Base-by-base conservation (phyloP, 2,329 filamentous ascomycete genomes). In the Fusarium tuaranense region DNA sequence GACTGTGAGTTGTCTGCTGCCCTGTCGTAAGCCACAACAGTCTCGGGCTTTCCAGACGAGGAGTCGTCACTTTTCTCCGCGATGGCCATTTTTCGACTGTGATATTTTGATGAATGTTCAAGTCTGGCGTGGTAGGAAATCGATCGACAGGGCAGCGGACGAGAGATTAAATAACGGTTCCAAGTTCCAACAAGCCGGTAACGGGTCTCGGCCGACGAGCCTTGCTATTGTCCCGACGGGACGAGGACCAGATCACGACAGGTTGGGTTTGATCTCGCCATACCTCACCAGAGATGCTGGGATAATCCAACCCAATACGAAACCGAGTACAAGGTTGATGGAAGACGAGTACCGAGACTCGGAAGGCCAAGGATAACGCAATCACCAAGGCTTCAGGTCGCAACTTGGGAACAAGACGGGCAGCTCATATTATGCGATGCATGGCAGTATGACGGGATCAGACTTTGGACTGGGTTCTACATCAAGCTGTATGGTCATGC, bases 121-220 rank as follows among this genome's bases (percentile, higher is more conserved):
- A 20, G 18, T 39, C 10, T 39, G 34, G 18, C 4, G 32, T 59
- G 12, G 16, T n/a, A 34, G 30, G 12, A 27, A 27, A 60, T 8
- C 60, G 36, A n/a, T 57, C 53, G n/a, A 27, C 61, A 22, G 53
- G 59, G 41, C 62, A 20, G 46, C 41, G n/a, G 39, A 16, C 16
- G 22, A 32, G 58, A 46, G 38, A 22, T 61, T 61, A 61, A 61
- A 61, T 61, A 61, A 38, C n/a, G 38, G 27, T 61, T 38, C 38
- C 22, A 4, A 25, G 7, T 61, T 38, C 27, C 30, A 5, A 38
- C 6, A 13, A 18, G 9, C 12, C 14, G 32, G 12, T 61, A 48
- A 18, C 36, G 36, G n/a, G 62, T 68, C 20, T 61, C 68, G 30
- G 65, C 59, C 38, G 57, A 68, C 25, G 55, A 68, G 46, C 46